phyloP scores from a whole-genome alignment of 2,329 filamentous ascomycete genomes.

The Gnomoniopsis sp. region DNA sequence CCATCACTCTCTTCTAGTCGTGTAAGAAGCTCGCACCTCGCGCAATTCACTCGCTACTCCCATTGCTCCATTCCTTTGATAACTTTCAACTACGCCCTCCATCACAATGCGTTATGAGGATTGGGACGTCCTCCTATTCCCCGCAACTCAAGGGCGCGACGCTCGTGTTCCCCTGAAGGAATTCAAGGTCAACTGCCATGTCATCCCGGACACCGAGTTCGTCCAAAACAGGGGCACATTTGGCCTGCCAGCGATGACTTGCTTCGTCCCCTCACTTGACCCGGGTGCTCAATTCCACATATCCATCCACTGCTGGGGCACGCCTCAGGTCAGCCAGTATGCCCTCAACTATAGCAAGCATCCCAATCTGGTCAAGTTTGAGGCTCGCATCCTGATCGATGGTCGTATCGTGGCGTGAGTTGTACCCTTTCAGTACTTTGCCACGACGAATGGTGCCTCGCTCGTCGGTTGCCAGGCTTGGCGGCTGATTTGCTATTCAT shows the following conservation, averaged over 20 bases:
- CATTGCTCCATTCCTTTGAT: neutral
- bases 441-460: neutral
- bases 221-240: conserved; percentile 45
- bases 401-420: conserved; percentile 60
- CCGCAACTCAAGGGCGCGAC: conserved; percentile 41
- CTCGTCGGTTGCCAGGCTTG: neutral
- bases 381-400: conserved; percentile 67
- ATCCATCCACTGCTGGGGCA: conserved; percentile 72
- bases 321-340: conserved; percentile 55
- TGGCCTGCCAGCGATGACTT: conserved; percentile 64
- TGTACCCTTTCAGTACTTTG: neutral
- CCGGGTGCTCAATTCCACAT: conserved; percentile 61
- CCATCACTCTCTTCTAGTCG: neutral
- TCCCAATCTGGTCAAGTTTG: conserved; percentile 56
- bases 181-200: conserved; percentile 75
- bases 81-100: conserved; percentile 6
- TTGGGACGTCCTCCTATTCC: conserved; percentile 84
- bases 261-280: conserved; percentile 65
- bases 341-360: conserved; percentile 54
- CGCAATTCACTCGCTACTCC: neutral
- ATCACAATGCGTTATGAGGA: conserved; percentile 74
- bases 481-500: neutral
- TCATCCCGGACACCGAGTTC: conserved; percentile 56
- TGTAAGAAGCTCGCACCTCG: neutral
- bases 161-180: conserved; percentile 72